Base-by-base conservation (phyloP, 2,329 filamentous ascomycete genomes). In the Peltaster fructicola region DNA sequence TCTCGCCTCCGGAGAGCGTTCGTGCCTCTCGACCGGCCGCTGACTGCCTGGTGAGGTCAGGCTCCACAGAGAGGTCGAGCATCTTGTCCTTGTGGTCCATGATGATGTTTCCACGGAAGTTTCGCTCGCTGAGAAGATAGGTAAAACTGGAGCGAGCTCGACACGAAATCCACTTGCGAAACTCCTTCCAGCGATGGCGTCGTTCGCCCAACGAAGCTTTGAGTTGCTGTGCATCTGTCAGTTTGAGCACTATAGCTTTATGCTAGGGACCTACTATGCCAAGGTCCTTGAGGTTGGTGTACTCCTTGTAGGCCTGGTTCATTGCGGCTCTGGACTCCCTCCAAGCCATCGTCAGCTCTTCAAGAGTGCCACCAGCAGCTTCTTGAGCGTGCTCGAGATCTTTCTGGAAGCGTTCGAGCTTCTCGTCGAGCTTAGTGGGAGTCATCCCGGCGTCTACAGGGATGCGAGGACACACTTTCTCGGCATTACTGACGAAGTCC, bases 1-100 rank as follows among this genome's bases (percentile, higher is more conserved):
- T 98, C 49, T 98, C 88, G 15, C 88, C 88, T 26, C 88, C 88
- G 6, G 84, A 93, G 2, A 98, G 60, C 1, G 85, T 95, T 53
- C 81, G 91, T 13, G 88, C 85, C 42, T 78, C 77, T 24, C 85
- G 69, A 3, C 81, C 82, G 4, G 66, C 61, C 12, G 66, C 68
- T 32, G 65, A 72, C 38, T 64, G 68, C 37, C 65, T 73, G 12
- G 76, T 88, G 23, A 64, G 66, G 37, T 74, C 70, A 4, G 71
- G 71, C 46, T 76, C 67, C 27, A 73, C 63, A 34, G 76, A 65
- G 30, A 98, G 66, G 35, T 84, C 73, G 17, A 98, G 66, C 28
- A 66, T 61, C 38, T 75, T 75, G n/a, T 61, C 50, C 23, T 61
- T 56, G 52, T 95, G 85, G 41, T 92, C 73, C 20, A 91, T 65